Conservation (phyloP, 2,329 filamentous ascomycete species). For the Trematosphaeria pertusa region DNA sequence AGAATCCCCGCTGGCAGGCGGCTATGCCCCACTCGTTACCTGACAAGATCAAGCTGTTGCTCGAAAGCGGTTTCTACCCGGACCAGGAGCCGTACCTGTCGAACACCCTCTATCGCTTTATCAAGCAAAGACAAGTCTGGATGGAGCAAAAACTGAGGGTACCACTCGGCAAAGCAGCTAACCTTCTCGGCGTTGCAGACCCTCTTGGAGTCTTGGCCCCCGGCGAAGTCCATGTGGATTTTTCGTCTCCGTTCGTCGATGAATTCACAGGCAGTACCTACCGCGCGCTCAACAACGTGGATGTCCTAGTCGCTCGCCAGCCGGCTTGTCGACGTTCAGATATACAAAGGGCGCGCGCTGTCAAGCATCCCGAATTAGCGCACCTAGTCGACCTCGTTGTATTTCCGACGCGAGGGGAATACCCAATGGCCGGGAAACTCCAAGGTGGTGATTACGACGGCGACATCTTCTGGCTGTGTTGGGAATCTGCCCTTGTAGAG, state of each 20-base stretch:
- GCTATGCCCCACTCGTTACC: constrained; percentile 27
- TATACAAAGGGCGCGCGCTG: constrained; percentile 66
- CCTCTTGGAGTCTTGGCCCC: constrained; percentile 67
- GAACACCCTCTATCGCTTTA: constrained; percentile 55
- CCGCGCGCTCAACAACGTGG: constrained; percentile 61
- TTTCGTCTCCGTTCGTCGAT: constrained; percentile 67
- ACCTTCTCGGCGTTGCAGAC: constrained; percentile 72
- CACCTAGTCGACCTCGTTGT: constrained; percentile 80
- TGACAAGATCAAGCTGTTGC: constrained; percentile 38
- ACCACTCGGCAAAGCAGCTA: constrained; percentile 66
- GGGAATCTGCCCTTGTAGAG: constrained; percentile 69
- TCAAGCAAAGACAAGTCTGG: constrained; percentile 60
- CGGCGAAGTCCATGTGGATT: constrained; percentile 71
- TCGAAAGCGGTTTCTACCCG: constrained; percentile 64
- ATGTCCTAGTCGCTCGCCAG: constrained; percentile 72
- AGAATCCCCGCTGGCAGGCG: constrained; percentile 29
- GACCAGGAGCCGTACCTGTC: constrained; percentile 57
- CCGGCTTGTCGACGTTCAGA: constrained; percentile 75
- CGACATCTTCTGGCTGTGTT: constrained; percentile 78
- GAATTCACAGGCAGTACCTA: constrained; percentile 61
- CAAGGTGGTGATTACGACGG: constrained; percentile 86
- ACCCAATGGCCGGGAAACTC: constrained; percentile 71
- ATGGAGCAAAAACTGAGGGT: constrained; percentile 67
- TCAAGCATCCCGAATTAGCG: constrained; percentile 65
- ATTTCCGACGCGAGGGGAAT: constrained; percentile 70